phyloP scores from a whole-genome alignment of 2,329 filamentous ascomycete species.

The Sarocladium brachiariae region DNA sequence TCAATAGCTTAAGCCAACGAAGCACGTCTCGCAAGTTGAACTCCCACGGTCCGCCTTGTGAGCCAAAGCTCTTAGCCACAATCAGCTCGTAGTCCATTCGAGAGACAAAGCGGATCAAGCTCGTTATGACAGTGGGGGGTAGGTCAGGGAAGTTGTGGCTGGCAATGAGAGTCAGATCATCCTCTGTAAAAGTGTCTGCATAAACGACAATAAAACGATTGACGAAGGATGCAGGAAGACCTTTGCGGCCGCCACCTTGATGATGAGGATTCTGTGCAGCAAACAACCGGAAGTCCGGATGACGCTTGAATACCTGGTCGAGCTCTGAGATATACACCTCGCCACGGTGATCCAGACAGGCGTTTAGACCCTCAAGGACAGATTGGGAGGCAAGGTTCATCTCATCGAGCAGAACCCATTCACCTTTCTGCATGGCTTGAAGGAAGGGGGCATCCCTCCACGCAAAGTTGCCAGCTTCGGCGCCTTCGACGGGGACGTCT shows the following conservation, averaged over 20 bases:
- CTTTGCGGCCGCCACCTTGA: slow-evolving; percentile 92
- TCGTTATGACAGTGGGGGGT: slow-evolving; percentile 49
- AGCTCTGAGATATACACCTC: slow-evolving; percentile 94
- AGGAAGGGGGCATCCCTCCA: slow-evolving; percentile 96
- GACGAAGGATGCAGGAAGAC: slow-evolving; percentile 89
- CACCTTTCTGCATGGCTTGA: slow-evolving; percentile 90
- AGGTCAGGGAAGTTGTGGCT: slow-evolving; percentile 66
- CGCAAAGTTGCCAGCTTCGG: slow-evolving; percentile 79
- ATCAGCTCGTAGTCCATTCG: slow-evolving; percentile 67
- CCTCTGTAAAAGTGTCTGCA: slow-evolving; percentile 76
- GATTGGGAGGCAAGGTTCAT: slow-evolving; percentile 99
- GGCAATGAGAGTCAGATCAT: slow-evolving; percentile 79
- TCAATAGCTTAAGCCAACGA: slow-evolving; percentile 69
- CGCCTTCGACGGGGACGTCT: slow-evolving; percentile 92
- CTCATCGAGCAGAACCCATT: slow-evolving; percentile 95
- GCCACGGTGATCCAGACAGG: slow-evolving; percentile 91
- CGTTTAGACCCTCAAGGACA: slow-evolving; percentile 91
- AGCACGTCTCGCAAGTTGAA: slow-evolving; percentile 89
- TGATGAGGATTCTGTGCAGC: slow-evolving; percentile 97
- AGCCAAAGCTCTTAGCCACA: slow-evolving; percentile 49
- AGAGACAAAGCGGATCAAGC: slow-evolving; percentile 74
- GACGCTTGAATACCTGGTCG: slow-evolving; percentile 86
- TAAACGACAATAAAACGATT: slow-evolving; percentile 98
- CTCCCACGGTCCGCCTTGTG: slow-evolving; percentile 79
- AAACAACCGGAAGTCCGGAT: slow-evolving; percentile 87